Evolutionary conservation across 2,329 filamentous ascomycete genomes (phyloP).

Genomic region (Penicillium sp.): DNA sequence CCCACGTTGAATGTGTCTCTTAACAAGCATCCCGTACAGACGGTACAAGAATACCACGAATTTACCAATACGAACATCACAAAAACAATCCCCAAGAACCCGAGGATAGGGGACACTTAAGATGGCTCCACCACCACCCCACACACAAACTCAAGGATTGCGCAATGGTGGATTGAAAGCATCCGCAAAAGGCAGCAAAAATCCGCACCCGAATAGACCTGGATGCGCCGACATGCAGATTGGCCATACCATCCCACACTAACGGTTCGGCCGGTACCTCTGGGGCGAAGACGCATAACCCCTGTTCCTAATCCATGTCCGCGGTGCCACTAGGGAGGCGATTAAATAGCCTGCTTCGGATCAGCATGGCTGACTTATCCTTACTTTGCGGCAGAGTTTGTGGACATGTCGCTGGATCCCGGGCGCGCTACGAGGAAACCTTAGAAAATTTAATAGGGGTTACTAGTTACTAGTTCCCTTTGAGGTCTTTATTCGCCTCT

Average conservation of each 20-base stretch:
- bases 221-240: neutral
- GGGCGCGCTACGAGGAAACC: slow-evolving; percentile 6
- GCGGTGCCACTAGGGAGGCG: slow-evolving; percentile 10
- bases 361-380: slow-evolving; percentile 7
- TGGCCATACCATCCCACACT: slow-evolving; percentile 10
- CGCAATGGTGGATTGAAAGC: slow-evolving; percentile 2
- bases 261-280: slow-evolving; percentile 16
- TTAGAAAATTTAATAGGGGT: too few species aligned
- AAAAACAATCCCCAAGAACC: slow-evolving; percentile 3
- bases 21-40: neutral
- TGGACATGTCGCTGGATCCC: neutral
- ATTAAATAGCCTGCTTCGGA: neutral
- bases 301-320: slow-evolving; percentile 9
- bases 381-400: neutral
- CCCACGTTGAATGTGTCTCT: neutral
- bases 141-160: slow-evolving; percentile 10
- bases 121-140: slow-evolving; percentile 2
- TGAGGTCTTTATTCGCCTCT: slow-evolving; percentile 4
- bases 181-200: slow-evolving; percentile 8
- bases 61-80: neutral
- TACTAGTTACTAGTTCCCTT: neutral
- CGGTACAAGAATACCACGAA: neutral
- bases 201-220: neutral
- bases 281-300: slow-evolving; percentile 4
- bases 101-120: slow-evolving; percentile 2